A percentile compares a stretch with the other conserved stretches of the same genome.
These are phyloP conservation scores for Pterulicium gracile DNA, from an alignment of 1,284 basidiomycete genomes.

Conservation along the genomic window DNA sequence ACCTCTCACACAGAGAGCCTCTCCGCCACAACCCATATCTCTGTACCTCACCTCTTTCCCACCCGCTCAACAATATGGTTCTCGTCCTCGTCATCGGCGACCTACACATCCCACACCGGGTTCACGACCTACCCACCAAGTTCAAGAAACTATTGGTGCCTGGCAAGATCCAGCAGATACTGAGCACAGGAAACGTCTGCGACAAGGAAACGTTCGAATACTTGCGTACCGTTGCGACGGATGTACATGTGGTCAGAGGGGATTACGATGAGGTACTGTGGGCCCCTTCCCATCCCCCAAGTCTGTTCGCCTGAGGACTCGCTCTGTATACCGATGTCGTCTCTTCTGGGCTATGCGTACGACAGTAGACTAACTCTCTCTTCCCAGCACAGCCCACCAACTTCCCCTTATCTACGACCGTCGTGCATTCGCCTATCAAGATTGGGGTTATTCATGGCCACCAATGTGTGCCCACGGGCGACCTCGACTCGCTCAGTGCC, in stretches of 20 bases:
- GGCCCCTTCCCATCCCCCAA: no score
- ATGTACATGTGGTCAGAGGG: constrained; percentile 86
- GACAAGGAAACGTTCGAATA: constrained; percentile 98
- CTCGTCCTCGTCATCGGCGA: constrained; percentile 92
- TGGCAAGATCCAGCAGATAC: constrained; percentile 96
- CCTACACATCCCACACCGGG: constrained; percentile 84
- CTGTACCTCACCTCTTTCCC: no score
- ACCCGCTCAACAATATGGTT: constrained; percentile 35
- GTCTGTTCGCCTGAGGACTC: background rate
- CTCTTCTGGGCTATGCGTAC: constrained; percentile 3
- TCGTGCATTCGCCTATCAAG: constrained; percentile 80
- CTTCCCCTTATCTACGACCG: constrained; percentile 77
- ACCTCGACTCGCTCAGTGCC: constrained; percentile 79
- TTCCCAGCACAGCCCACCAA: constrained; percentile 37
- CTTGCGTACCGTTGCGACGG: constrained; percentile 91
- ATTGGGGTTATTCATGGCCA: constrained; percentile 95
- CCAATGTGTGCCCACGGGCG: constrained; percentile 88
- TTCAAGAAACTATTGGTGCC: constrained; percentile 96
- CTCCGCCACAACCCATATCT: no score
- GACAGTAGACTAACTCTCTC: constrained; percentile 10
- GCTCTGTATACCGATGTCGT: background rate
- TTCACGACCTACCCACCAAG: constrained; percentile 87
- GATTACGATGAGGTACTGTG: constrained; percentile 85
- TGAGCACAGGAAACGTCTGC: constrained; percentile 96
- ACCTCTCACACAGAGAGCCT: no score